Base-by-base conservation (phyloP, 23 red algal genomes). In the Chondrus crispus region DNA sequence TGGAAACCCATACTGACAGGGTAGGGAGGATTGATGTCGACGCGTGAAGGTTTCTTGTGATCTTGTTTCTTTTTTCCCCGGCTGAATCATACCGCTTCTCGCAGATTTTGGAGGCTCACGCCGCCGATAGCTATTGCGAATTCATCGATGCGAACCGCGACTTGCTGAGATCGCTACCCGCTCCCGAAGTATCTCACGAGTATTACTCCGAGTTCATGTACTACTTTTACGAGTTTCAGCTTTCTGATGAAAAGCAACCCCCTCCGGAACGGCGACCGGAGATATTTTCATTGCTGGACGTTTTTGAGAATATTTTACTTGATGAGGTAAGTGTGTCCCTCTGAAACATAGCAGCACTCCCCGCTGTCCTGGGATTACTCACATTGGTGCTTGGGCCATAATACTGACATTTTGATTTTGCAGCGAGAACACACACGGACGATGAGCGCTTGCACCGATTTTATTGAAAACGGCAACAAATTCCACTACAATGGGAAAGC, bases 91-190 rank as follows among this genome's bases (percentile, higher is more conserved):
- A 98, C 54, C 87, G 88, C 38, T 98, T 98, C 50, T 95, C 93
- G 29, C 62, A 98, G 78, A 41, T 91, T 46, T 71, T 98, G 12
- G 97, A 98, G 62, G 87, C 75, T 29, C 97, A 98, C 70, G 97
- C 97, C 3, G 93, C 92, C 4, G 97, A 98, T 84, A 98, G 93
- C 3, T 98, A 98, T 80, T 26, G 38, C 4, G 76, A 94, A 55
- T 98, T 98, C 85, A 41, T 98, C 11, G 83, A 92, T 18, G 85
- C 73, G 60, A 98, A 98, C 50, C 90, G 68, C 69, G 83, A 69
- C 2, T 58, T 51, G 6, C 64, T 98, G 26, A 50, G 81, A 8
- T 33, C 72, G 20, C 71, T 98, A 36, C 97, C 97, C 36, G 83
- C 89, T 29, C 97, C 97, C 1, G 92, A 90, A 55, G 75, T 93